Conservation (phyloP, 2,329 filamentous ascomycete species). For the Diplocarpon mali region DNA sequence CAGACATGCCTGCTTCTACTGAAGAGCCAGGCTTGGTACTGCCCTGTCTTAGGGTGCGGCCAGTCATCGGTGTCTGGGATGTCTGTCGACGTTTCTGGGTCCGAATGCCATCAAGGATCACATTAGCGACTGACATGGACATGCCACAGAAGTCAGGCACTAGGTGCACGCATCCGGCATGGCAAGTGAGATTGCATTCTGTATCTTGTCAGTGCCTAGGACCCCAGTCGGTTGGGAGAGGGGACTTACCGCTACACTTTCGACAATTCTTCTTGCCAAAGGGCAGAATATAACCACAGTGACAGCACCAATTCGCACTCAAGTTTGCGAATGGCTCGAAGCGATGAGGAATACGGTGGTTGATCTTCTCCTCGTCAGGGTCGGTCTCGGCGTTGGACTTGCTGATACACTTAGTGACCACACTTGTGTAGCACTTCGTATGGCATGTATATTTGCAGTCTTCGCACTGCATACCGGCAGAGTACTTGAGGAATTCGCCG, state of each 20-base stretch:
- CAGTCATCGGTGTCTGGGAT: conserved; percentile 20
- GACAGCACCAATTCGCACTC: conserved; percentile 98
- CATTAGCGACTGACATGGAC: conserved; percentile 94
- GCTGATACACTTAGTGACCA: conserved; percentile 98
- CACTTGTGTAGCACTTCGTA: conserved; percentile 90
- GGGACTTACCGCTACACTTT: conserved; percentile 66
- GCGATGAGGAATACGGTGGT: conserved; percentile 94
- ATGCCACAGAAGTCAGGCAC: conserved; percentile 99
- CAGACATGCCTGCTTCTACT: conserved; percentile 10
- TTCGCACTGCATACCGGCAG: conserved; percentile 96
- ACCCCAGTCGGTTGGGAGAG: background rate
- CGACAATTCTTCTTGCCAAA: conserved; percentile 92
- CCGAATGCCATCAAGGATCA: conserved; percentile 80
- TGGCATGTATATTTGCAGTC: conserved; percentile 99
- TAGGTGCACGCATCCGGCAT: conserved; percentile 84
- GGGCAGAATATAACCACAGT: conserved; percentile 91
- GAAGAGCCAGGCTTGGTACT: conserved; percentile 17
- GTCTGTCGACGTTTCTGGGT: conserved; percentile 58
- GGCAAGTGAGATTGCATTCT: conserved; percentile 89
- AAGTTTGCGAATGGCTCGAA: conserved; percentile 97
- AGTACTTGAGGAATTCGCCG: conserved; percentile 97
- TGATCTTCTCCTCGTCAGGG: conserved; percentile 98
- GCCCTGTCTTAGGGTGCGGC: conserved; percentile 20
- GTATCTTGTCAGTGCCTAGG: conserved; percentile 24
- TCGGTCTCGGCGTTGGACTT: conserved; percentile 98